These are phyloP conservation scores for Cucurbita ficifolia DNA, from an alignment of 306 rosid genomes.

Conservation along the genomic window DNA sequence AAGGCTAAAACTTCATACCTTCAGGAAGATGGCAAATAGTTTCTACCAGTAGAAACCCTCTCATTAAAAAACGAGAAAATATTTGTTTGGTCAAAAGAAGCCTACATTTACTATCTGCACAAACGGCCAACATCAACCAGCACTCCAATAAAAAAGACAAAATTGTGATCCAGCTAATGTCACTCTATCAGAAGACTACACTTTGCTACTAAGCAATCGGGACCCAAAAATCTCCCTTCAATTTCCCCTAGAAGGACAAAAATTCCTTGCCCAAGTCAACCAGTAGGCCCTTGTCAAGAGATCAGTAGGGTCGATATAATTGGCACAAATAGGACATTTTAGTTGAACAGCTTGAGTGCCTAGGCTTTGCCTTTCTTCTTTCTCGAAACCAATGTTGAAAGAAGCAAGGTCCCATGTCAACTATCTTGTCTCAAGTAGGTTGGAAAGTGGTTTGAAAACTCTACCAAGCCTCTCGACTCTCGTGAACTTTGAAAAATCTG, in stretches of 20 bases:
- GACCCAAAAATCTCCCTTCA: not conserved
- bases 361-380: not conserved
- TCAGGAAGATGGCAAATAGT: not conserved
- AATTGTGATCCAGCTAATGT: not conserved
- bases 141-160: not conserved
- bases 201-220: not conserved
- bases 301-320: not conserved
- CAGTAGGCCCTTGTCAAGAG: not conserved
- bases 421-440: not conserved
- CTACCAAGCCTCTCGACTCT: not conserved
- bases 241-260: not conserved
- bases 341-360: not conserved
- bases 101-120: not conserved
- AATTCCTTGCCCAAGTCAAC: not conserved
- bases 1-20: not conserved
- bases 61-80: not conserved
- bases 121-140: not conserved
- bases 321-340: not conserved
- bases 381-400: not conserved
- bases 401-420: not conserved
- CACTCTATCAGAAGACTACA: not conserved
- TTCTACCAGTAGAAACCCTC: not conserved
- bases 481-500: not conserved
- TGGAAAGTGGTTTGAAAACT: not conserved
- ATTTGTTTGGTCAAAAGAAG: not conserved